These are phyloP conservation scores for Trifolium dubium DNA, from an alignment of 306 rosid genomes.

Conservation along the genomic window DNA sequence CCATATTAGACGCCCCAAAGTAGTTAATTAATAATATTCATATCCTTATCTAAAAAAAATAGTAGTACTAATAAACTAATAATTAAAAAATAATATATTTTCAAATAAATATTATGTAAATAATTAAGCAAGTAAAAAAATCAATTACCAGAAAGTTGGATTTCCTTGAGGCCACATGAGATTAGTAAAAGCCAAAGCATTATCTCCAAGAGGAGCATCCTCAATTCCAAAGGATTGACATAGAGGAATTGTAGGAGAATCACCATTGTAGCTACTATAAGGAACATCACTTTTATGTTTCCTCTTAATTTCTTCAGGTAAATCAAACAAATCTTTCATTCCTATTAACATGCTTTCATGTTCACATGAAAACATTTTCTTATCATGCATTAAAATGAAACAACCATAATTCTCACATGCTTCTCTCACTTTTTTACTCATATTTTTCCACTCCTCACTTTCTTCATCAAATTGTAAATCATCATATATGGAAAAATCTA, in stretches of 20 bases:
- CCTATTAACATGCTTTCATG: conserved; percentile 45
- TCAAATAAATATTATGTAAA: neutral
- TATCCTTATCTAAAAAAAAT: too few relatives aligned
- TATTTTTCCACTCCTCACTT: conserved; percentile 46
- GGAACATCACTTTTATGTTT: conserved; percentile 49
- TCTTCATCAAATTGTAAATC: conserved; percentile 27
- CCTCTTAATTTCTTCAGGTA: conserved; percentile 61
- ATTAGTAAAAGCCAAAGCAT: conserved; percentile 50
- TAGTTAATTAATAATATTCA: too few relatives aligned
- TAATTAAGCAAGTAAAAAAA: neutral
- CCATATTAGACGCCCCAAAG: too few relatives aligned
- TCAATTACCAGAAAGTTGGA: conserved; percentile 51
- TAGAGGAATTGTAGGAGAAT: conserved; percentile 45
- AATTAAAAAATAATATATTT: too few relatives aligned
- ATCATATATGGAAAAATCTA: conserved; percentile 32
- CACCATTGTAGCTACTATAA: conserved; percentile 50
- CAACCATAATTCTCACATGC: conserved; percentile 56
- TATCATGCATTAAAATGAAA: conserved; percentile 30
- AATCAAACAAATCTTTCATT: conserved; percentile 53
- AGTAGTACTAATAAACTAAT: too few relatives aligned
- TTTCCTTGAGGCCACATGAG: conserved; percentile 74
- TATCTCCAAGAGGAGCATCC: conserved; percentile 13
- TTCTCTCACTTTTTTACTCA: conserved; percentile 55
- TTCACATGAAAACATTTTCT: conserved; percentile 31
- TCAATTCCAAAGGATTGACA: conserved; percentile 63